These are phyloP conservation scores for Paramecium octaurelia DNA, from an alignment of 73 alveolate species.

Conservation along the genomic window DNA sequence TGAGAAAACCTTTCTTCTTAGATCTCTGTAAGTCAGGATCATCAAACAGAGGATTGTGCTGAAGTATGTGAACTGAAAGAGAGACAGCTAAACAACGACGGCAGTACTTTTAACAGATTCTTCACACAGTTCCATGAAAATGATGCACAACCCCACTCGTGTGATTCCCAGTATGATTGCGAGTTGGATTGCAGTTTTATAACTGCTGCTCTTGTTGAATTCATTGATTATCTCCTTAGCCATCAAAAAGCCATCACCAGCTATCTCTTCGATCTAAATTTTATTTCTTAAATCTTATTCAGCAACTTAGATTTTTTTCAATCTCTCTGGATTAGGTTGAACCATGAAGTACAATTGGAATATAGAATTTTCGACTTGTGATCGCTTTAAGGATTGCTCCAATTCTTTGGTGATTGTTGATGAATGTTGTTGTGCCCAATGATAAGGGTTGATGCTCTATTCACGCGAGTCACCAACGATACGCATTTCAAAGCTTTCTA, in stretches of 20 bases:
- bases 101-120: neutral
- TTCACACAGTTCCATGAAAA: neutral
- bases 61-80: neutral
- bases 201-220: neutral
- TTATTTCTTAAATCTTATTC: neutral
- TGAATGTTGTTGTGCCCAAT: neutral
- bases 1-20: constrained; percentile 12
- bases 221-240: neutral
- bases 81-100: neutral
- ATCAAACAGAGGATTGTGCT: neutral
- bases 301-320: neutral
- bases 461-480: neutral
- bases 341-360: neutral
- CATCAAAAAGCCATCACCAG: neutral
- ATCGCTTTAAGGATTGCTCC: neutral
- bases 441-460: neutral
- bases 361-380: neutral
- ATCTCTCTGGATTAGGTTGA: neutral
- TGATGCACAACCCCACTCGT: neutral
- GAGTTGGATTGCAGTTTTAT: neutral
- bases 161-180: neutral
- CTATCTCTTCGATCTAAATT: neutral
- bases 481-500: neutral
- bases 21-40: constrained; percentile 1
- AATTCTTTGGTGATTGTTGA: neutral